Evolutionary conservation across 140 eudicot species (phyloP).

Genomic region (Bidens hawaiensis): DNA sequence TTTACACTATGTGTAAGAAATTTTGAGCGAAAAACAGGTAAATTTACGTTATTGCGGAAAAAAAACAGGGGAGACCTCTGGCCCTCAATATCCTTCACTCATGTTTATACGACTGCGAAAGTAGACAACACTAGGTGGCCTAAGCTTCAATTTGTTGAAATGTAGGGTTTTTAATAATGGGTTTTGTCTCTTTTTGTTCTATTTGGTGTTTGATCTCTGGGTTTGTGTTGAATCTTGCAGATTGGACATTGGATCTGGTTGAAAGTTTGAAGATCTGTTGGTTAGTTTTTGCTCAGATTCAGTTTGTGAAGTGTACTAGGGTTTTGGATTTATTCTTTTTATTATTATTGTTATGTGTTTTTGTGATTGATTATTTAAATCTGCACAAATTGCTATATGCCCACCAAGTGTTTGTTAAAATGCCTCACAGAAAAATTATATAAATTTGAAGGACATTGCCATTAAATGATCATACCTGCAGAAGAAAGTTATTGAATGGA

Average conservation of each 20-base stretch:
- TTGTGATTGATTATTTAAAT: constrained; percentile 15
- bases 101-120: too few species aligned
- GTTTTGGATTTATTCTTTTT: constrained; percentile 5
- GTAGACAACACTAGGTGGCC: too few species aligned
- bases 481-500: neutral
- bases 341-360: neutral
- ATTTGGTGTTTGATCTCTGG: constrained; percentile 8
- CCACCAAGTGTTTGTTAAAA: neutral
- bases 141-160: neutral
- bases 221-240: constrained; percentile 16
- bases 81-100: too few species aligned
- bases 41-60: too few species aligned
- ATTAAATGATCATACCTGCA: neutral
- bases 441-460: constrained; percentile 3
- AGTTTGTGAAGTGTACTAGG: constrained; percentile 14
- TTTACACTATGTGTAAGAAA: too few species aligned
- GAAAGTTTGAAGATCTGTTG: constrained; percentile 44
- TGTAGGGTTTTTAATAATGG: constrained; percentile 19
- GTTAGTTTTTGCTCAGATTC: constrained; percentile 21
- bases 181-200: constrained; percentile 4
- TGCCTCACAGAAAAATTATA: neutral
- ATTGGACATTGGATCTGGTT: constrained; percentile 37
- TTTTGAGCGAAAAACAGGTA: too few species aligned
- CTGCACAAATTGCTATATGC: constrained; percentile 9
- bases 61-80: too few species aligned